Conservation (phyloP, 129 eudicot species). For the Helichrysum umbraculigerum region DNA sequence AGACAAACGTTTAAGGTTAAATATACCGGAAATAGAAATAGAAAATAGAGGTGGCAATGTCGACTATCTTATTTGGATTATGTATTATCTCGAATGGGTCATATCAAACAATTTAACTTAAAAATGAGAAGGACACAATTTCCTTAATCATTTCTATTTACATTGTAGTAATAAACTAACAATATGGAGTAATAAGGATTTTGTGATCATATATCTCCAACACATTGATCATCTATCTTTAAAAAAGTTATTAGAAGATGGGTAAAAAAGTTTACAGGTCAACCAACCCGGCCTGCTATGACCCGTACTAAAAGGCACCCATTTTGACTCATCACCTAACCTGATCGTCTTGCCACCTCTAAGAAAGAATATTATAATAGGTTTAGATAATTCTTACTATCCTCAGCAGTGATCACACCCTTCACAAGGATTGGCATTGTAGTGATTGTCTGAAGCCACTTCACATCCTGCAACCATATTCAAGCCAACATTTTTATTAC, state of each 20-base stretch:
- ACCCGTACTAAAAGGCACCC: neutral
- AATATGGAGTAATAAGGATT: too few species aligned
- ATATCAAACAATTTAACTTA: neutral
- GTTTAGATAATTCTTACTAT: constrained; percentile 1
- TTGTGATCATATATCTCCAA: too few species aligned
- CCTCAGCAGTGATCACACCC: constrained; percentile 22
- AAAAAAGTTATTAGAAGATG: too few species aligned
- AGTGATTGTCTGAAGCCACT: constrained; percentile 19
- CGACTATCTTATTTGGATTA: neutral
- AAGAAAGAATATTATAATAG: neutral
- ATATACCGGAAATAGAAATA: neutral
- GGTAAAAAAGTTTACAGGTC: too few species aligned
- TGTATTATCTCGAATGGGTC: neutral
- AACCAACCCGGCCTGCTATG: neutral
- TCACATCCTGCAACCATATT: constrained; percentile 18
- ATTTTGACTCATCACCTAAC: neutral
- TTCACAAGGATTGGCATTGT: constrained; percentile 20
- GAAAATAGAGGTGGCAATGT: neutral
- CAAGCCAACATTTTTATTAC: neutral
- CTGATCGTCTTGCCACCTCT: neutral
- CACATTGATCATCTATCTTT: too few species aligned
- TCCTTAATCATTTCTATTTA: too few species aligned
- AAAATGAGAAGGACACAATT: neutral
- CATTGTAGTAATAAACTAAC: too few species aligned
- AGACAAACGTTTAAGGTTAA: neutral